Evolutionary conservation across 305 asterid genomes (phyloP).

Genomic region (Fraxinus greggii): DNA sequence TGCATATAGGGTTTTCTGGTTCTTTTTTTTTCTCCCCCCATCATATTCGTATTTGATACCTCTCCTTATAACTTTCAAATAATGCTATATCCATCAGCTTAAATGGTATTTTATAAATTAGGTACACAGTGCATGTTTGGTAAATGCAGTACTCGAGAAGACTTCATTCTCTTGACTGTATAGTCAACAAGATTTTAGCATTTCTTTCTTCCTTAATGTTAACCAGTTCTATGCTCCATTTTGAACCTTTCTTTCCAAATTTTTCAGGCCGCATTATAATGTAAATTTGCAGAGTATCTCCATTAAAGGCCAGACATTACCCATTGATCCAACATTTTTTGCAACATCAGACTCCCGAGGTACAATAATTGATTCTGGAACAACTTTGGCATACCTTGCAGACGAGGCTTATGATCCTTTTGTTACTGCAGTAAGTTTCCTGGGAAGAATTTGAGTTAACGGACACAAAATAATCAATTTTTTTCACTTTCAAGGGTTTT

Average conservation of each 20-base stretch:
- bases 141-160: not conserved
- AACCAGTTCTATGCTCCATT: not conserved
- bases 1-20: not conserved
- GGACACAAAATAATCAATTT: not conserved
- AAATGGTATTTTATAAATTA: not conserved
- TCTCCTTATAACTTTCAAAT: not conserved
- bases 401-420: conserved; percentile 66
- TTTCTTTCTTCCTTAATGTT: not conserved
- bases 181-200: not conserved
- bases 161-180: not conserved
- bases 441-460: not conserved
- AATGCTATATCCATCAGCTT: not conserved
- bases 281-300: conserved; percentile 68
- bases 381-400: conserved; percentile 86
- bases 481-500: not conserved
- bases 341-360: conserved; percentile 59
- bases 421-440: conserved; percentile 55
- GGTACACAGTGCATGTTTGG: not conserved
- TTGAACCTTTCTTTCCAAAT: not conserved
- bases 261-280: conserved; percentile 82
- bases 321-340: conserved; percentile 54
- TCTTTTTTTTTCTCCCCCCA: not conserved
- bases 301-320: conserved; percentile 61
- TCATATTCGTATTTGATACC: not conserved
- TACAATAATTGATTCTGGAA: conserved; percentile 83